phyloP scores from a whole-genome alignment of 2,329 filamentous ascomycete genomes.

The Fusarium sp. region DNA sequence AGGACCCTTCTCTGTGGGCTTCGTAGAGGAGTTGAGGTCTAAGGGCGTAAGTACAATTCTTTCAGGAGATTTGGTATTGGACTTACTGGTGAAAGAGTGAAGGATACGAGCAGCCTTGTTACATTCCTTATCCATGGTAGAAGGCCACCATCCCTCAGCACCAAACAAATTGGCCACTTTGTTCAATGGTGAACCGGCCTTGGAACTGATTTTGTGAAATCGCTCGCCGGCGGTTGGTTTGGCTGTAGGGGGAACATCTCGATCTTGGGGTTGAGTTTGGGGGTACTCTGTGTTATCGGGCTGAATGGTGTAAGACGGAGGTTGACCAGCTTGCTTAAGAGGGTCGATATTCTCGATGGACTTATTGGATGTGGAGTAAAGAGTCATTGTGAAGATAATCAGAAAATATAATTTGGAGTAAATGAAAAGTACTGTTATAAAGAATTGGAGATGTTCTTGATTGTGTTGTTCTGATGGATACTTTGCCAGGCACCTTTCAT shows the following conservation, averaged over 20 bases:
- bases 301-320: constrained; percentile 36
- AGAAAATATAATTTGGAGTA: rapidly evolving
- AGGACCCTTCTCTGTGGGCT: constrained; percentile 43
- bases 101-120: constrained; percentile 82
- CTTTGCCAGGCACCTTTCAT: background rate
- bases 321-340: constrained; percentile 41
- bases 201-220: constrained; percentile 75
- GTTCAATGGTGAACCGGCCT: constrained; percentile 75
- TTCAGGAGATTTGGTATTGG: too few relatives aligned
- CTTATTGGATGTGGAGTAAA: constrained; percentile 29
- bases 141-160: constrained; percentile 82
- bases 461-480: background rate
- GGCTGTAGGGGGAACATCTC: background rate
- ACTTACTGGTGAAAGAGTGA: constrained; percentile 74
- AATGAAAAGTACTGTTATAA: background rate
- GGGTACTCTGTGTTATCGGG: constrained; percentile 17
- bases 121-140: constrained; percentile 77
- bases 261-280: constrained; percentile 14
- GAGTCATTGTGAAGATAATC: constrained; percentile 21
- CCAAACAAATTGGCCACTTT: constrained; percentile 76
- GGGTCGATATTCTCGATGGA: constrained; percentile 38
- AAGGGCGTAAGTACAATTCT: constrained; percentile 11
- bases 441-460: background rate
- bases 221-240: constrained; percentile 63
- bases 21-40: constrained; percentile 40